Base-by-base conservation (phyloP, 805 yeast genomes). In the Spathaspora girioi region DNA sequence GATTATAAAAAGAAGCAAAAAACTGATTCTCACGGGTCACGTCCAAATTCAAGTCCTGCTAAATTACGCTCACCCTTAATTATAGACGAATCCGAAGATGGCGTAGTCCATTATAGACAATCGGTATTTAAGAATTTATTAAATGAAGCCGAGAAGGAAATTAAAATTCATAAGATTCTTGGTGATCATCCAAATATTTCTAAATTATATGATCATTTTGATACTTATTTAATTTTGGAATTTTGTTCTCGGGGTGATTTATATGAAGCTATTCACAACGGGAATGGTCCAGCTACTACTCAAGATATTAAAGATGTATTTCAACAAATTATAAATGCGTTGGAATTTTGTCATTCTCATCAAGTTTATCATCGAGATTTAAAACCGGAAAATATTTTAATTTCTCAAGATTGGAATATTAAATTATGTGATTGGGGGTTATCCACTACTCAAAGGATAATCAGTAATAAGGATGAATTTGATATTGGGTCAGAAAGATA, bases 401-500 rank as follows among this genome's bases (percentile, higher is more conserved):
- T 80, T 51, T 64, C 75, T 38, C 77, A 77, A 44, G 83, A 80
- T 61, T 80, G 84, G 84, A 69, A 80, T 3, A 74, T 80, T 53
- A 80, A 79, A 57, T 65, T 80, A 38, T 79, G 84, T 49, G 85
- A 80, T 64, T 80, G 83, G 77, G 85, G 85, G 1, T 68, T 80
- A 55, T 84, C 85, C 1, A 79, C 85, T 3, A 79, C 80, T 29
- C 65, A 69, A 31, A 71, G 72, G 45, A 68, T 71, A 45, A 84
- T 89, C 59, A 69, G 80, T 35, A 91, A 89, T 61, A 64, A 57
- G 20, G 60, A 56, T 46, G 78, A 73, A 53, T 87, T 90, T 65
- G 96, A 89, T 54, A 87, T 89, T 52, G 97, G 97, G 20, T 82
- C 89, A 50, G 96, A 89, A 68, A 77, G 96, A 55, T 91, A 91